A percentile compares a stretch with the other conserved stretches of the same genome.
These are phyloP conservation scores for Picea mariana DNA, from an alignment of 83 land plant species.

Conservation along the genomic window DNA sequence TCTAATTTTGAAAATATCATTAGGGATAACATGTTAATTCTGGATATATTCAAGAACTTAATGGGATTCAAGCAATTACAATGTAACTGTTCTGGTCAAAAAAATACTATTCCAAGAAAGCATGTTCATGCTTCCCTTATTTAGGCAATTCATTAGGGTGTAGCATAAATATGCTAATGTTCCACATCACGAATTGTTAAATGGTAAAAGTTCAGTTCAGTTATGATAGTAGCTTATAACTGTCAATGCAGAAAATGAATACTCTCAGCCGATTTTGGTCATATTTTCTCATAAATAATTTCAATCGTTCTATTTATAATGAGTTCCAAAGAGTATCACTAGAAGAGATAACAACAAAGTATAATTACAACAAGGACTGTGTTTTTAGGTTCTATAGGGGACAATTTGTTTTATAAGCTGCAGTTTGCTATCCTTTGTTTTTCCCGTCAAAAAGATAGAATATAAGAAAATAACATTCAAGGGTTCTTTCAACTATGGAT, in stretches of 20 bases:
- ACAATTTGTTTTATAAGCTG: neutral
- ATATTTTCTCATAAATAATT: slow-evolving; percentile 82
- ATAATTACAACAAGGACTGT: slow-evolving; percentile 92
- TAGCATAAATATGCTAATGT: neutral
- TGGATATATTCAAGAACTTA: too few species aligned
- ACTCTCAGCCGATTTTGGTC: slow-evolving; percentile 94
- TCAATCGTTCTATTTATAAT: slow-evolving; percentile 79
- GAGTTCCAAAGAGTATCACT: slow-evolving; percentile 81
- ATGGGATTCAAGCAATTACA: too few species aligned
- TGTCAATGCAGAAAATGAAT: slow-evolving; percentile 89
- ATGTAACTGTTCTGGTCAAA: too few species aligned
- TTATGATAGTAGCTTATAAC: neutral
- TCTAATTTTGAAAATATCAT: too few species aligned
- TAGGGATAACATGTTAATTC: too few species aligned
- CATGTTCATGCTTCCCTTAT: too few species aligned
- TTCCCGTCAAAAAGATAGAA: neutral
- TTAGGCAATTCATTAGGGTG: too few species aligned
- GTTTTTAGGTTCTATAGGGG: slow-evolving; percentile 99
- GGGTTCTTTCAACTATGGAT: slow-evolving; percentile 74
- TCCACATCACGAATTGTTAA: neutral
- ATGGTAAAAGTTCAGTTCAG: neutral
- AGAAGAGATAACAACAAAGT: slow-evolving; percentile 88
- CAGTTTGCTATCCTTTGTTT: neutral
- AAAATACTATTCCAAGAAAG: too few species aligned
- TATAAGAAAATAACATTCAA: neutral